Conservation (phyloP, 2,329 filamentous ascomycete genomes). For the Catunica adiposa region DNA sequence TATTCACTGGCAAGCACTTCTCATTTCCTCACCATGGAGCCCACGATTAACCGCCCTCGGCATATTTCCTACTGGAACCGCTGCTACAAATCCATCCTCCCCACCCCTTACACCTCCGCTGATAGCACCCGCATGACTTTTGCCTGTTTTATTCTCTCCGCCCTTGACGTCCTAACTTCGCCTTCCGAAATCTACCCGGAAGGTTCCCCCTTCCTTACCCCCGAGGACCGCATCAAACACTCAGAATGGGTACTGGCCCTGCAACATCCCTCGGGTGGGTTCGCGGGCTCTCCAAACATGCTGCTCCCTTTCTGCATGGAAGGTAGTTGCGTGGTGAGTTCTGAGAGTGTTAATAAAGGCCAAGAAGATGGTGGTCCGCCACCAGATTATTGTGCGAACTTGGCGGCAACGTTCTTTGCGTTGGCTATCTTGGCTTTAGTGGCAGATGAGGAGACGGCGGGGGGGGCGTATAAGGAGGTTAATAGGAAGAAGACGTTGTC, state of each 20-base stretch:
- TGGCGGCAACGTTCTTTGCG: conserved; percentile 82
- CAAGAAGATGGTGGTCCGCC: not conserved
- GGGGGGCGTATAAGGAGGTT: conserved; percentile 42
- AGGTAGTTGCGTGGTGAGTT: conserved; percentile 13
- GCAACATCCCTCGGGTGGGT: conserved; percentile 75
- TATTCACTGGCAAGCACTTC: too few relatives aligned
- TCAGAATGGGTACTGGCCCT: conserved; percentile 72
- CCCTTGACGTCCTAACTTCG: conserved; percentile 61
- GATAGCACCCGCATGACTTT: conserved; percentile 85
- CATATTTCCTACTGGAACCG: conserved; percentile 89
- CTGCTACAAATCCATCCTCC: conserved; percentile 67
- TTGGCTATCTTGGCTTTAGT: conserved; percentile 48
- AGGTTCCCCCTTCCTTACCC: conserved; percentile 30
- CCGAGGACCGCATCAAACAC: conserved; percentile 28
- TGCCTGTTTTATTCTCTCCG: conserved; percentile 75
- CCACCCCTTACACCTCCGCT: conserved; percentile 66
- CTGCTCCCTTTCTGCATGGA: conserved; percentile 22
- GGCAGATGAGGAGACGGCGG: conserved; percentile 28
- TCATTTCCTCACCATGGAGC: conserved; percentile 10
- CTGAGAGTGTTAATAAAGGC: not conserved
- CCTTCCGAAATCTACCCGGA: conserved; percentile 29
- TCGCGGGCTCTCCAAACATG: conserved; percentile 69
- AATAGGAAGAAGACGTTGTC: conserved; percentile 47
- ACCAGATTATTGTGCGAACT: conserved; percentile 35
- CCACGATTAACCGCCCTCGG: conserved; percentile 36